Conservation (phyloP, 2,329 filamentous ascomycete species). For the Cladosporium sp. region DNA sequence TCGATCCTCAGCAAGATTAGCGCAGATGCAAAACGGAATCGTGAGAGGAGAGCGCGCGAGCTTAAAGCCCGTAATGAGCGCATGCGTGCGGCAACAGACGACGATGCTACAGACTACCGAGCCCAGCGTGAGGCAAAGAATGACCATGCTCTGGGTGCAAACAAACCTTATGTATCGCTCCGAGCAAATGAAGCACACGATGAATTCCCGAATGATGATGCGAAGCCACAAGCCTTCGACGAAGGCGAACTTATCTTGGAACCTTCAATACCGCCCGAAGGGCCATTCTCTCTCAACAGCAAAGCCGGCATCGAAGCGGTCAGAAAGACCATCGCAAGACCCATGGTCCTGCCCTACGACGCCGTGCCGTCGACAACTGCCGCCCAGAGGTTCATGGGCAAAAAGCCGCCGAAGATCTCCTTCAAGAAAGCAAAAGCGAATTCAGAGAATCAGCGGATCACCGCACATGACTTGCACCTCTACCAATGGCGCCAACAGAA, state of each 20-base stretch:
- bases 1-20: neutral
- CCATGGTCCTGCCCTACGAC: neutral
- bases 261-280: neutral
- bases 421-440: neutral
- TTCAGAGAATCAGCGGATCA: neutral
- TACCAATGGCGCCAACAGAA: conserved; percentile 3
- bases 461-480: neutral
- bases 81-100: neutral
- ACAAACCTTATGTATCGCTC: neutral
- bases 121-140: neutral
- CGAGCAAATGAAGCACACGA: neutral
- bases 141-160: neutral
- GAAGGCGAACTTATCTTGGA: neutral
- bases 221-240: neutral
- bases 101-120: neutral
- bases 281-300: neutral
- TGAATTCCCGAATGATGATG: neutral
- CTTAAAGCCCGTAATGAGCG: neutral
- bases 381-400: neutral
- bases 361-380: neutral
- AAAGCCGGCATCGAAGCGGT: neutral
- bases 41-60: neutral
- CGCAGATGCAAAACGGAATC: neutral
- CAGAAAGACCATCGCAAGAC: neutral
- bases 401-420: neutral